Evolutionary conservation across 75 land plant genomes (phyloP), one percentile per base, ranked within the genome.

Genomic region (Cunninghamia lanceolata): DNA sequence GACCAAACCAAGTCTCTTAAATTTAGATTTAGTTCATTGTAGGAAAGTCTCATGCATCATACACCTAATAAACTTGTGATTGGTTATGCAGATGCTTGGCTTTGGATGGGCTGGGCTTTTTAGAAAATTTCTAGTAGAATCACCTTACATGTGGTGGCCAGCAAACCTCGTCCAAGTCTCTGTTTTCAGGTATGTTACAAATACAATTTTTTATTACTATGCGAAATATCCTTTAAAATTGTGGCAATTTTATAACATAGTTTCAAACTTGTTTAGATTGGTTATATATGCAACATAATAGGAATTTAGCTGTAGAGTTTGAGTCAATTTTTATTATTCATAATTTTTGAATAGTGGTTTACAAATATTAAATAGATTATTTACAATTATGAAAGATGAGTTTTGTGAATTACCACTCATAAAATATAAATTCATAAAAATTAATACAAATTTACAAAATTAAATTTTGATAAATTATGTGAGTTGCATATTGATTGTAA

Each of bases 141-240:
- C 95, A 11, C 89, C 95, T 3, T 91, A 91, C 83, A 96, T 96
- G 96, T 96, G 98, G 98, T 96, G 95, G 96, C 96, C 96, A 2
- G 2, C 75, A 7, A 92, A 87, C 83, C 85, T 96, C 25, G 94
- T 95, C 35, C 91, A 91, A 83, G 95, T 95, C 45, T 95, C 98
- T 42, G 90, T 95, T 10, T 96, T 96, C 92, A 91, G 94, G 96
- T 92, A 83, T 3, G 15, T 78, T 53, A 34, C 35, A 73, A 30
- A 13, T 73, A 70, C 6, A 28, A 0, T 47, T 8, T 21, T 66
- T 28, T 6, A 25, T 66, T 66, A 4, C 8, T 28, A 66, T 66
- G 70, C 30, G 13, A 70, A 32, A 32, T 28, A 63, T 63, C 9
- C n/a, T 21, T 17, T 56, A 0, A 1, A 17, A 5, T 56, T 56